Evolutionary conservation across 495 filamentous ascomycete species (phyloP), one percentile per base, ranked within the genome.

Genomic region (Neurospora cerealis): DNA sequence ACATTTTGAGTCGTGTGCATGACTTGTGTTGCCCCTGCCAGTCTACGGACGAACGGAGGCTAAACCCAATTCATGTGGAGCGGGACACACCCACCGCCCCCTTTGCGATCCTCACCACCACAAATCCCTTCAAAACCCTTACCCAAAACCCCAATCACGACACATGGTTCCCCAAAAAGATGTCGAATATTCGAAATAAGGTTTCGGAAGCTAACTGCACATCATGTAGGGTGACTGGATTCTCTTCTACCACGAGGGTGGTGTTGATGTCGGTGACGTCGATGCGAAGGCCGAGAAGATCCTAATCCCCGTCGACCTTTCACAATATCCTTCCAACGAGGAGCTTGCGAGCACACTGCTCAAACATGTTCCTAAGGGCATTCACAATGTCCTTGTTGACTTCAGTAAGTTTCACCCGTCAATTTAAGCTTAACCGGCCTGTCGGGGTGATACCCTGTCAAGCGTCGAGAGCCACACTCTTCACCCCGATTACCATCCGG

Each of bases 261-360:
- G 96, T 91, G 95, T 99, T 76, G 96, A 99, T 83, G 96, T 99
- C 80, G 96, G 96, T 83, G 96, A 99, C 92, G 96, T 99, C 74
- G 96, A 99, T 80, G 93, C 90, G 48, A 99, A 99, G 88, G 96
- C 96, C 48, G 93, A 97, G 90, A 99, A 98, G 91, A 87, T 99
- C 70, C 88, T 99, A 75, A 92, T 99, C 79, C 95, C 96, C 75
- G 96, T 99, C 81, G 94, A 98, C 83, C 92, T 98, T 71, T 87
- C 90, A 77, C 87, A 98, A 86, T 99, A 93, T 86, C 96, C 96
- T 75, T 97, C 95, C 76, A 98, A 99, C 85, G 91, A 95, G 78
- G 90, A 94, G 82, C 94, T 99, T 79, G 96, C 96, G 62, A 81
- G 85, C 41, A 85, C 90, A 60, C 89, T 99, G 36, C 85, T 99